Evolutionary conservation across 2,329 filamentous ascomycete species (phyloP).

Genomic region (Trichophyton simii): DNA sequence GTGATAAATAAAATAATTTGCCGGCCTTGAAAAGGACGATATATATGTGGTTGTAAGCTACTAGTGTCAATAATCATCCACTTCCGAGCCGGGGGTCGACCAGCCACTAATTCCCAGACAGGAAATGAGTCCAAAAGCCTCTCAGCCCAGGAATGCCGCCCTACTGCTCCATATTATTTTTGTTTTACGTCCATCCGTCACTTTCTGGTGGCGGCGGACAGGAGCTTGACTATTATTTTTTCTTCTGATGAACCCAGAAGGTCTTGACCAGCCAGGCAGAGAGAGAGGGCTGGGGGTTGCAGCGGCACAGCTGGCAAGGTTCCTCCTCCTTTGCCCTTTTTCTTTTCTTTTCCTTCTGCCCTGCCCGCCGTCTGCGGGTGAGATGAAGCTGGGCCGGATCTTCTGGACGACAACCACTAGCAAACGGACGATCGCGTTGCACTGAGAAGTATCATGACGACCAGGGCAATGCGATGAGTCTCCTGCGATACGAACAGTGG

Average conservation of each 20-base stretch:
- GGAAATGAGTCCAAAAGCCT: constrained; percentile 6
- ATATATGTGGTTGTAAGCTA: background rate
- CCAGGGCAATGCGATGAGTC: constrained; percentile 3
- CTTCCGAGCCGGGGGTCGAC: background rate
- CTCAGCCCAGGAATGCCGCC: background rate
- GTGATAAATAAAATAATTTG: background rate
- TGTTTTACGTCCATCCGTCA: background rate
- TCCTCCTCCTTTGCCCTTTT: background rate
- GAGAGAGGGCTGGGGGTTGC: background rate
- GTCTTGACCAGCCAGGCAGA: background rate
- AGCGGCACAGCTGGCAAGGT: background rate
- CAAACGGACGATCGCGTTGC: background rate
- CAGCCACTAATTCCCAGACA: constrained; percentile 5
- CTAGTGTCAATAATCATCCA: constrained; percentile 2
- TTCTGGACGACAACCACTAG: background rate
- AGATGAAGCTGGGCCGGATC: background rate
- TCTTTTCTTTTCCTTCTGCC: background rate
- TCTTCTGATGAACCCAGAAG: background rate
- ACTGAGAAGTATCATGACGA: background rate
- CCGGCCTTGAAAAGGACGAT: background rate
- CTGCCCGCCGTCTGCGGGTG: background rate
- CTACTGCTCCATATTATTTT: background rate
- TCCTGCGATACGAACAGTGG: background rate
- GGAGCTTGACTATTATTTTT: background rate
- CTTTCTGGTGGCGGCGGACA: background rate